Base-by-base conservation (phyloP, 2,329 filamentous ascomycete species). In the Penicillium sumatraense region DNA sequence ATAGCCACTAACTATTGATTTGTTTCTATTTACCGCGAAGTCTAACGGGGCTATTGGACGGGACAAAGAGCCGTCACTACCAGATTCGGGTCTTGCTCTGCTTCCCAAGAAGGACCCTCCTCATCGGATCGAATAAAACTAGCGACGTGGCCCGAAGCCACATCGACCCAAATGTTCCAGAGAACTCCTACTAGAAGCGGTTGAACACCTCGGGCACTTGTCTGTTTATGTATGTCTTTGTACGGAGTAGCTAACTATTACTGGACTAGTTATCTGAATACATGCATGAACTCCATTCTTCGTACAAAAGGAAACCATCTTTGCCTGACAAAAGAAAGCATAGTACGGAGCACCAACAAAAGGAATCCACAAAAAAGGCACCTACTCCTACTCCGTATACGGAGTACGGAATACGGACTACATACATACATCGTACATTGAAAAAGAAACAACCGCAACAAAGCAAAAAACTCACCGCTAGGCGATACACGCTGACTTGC, bases 61-160 rank as follows among this genome's bases (percentile, higher is more conserved):
- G 29, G 29, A 47, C 42, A 40, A 20, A 26, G 46, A 44, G 36
- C 41, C 41, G 49, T 27, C 49, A 49, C 31, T 16, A 27, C 23
- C 35, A 35, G 50, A 47, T 56, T 27, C 23, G 29, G 21, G 29
- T n/a, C 10, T 10, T 20, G 16, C 24, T 14, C 44, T 45, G 21
- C 14, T 29, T 56, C 41, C 27, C 9, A 10, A 36, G 35, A 27
- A 44, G 35, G 38, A 53, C 23, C 21, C 7, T 50, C 47, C 51
- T 35, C 33, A 53, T 53, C 50, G 24, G 26, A 46, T 33, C n/a
- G 26, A 49, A 41, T 49, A 47, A 20, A 27, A 42, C 57, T 59
- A 59, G 50, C 53, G 57, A 56, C 53, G 48, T 55, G 57, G 57
- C 56, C 56, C 48, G 41, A 47, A 53, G 50, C 42, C 51, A 53